phyloP scores from a whole-genome alignment of 1,139 yeast species.

The Geotrichum restrictum region DNA sequence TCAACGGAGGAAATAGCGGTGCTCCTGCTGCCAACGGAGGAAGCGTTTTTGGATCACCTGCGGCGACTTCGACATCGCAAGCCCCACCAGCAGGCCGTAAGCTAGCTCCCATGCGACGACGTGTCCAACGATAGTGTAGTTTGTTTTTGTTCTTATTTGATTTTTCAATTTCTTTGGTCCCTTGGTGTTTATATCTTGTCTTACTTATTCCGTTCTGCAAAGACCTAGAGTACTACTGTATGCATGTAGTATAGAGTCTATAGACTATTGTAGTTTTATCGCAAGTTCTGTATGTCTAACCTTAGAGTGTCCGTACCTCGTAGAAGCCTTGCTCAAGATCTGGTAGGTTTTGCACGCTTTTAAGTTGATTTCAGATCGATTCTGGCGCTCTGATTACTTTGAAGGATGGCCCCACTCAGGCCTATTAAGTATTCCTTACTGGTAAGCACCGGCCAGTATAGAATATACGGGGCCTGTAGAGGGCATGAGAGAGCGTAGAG shows the following conservation, averaged over 20 bases:
- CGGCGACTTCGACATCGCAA: neutral
- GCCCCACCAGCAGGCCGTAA: slow-evolving; percentile 18
- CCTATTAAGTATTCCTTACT: no score
- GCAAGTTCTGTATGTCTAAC: neutral
- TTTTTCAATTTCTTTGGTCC: neutral
- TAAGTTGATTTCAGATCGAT: no score
- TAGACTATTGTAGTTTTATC: slow-evolving; percentile 1
- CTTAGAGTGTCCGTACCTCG: neutral
- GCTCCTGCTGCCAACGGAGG: neutral
- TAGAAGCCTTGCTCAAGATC: no score
- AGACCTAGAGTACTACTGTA: no score
- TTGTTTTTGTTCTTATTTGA: neutral
- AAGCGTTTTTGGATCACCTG: neutral
- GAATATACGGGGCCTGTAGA: no score
- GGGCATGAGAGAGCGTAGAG: neutral
- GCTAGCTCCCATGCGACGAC: slow-evolving; percentile 16
- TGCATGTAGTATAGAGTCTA: no score
- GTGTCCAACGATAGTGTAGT: slow-evolving; percentile 7
- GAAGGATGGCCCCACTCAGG: no score
- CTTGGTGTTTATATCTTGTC: neutral
- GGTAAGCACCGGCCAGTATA: no score
- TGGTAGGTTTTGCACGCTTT: no score
- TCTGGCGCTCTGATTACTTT: no score
- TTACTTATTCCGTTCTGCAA: slow-evolving; percentile 1
- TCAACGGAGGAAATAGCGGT: neutral